Conservation (phyloP, 228 moss, liverwort and hornwort genomes). For the Sphagnum fallax region DNA sequence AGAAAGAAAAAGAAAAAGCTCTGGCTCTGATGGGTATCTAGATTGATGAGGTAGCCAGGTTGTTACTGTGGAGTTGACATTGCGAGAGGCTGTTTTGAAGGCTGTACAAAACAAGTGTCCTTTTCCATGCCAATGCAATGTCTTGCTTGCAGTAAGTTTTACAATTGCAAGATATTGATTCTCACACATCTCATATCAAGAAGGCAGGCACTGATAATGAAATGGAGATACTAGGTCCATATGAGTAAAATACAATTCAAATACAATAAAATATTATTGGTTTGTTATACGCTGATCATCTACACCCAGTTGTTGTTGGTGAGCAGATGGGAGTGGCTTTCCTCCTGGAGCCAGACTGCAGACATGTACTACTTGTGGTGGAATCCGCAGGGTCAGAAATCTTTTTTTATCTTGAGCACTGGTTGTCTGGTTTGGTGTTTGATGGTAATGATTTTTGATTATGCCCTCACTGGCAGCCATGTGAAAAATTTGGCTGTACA, state of each 20-base stretch:
- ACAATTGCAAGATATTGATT: background rate
- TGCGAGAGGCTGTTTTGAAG: slow-evolving; percentile 76
- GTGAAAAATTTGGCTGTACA: too few species aligned
- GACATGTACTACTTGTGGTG: slow-evolving; percentile 62
- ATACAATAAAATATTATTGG: too few species aligned
- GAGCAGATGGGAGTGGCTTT: slow-evolving; percentile 59
- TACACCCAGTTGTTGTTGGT: too few species aligned
- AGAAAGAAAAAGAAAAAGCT: too few species aligned
- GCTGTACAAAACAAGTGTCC: slow-evolving; percentile 60
- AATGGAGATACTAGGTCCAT: too few species aligned
- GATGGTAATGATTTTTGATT: too few species aligned
- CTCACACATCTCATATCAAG: background rate
- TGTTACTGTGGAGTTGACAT: slow-evolving; percentile 47
- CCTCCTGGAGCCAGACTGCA: slow-evolving; percentile 64
- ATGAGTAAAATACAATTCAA: too few species aligned
- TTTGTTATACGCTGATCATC: slow-evolving; percentile 8
- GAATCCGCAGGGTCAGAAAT: slow-evolving; percentile 54
- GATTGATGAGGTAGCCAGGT: slow-evolving; percentile 15
- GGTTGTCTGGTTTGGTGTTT: too few species aligned
- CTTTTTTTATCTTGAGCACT: background rate
- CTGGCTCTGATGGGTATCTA: background rate
- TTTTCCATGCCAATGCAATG: slow-evolving; percentile 60
- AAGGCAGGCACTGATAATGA: background rate
- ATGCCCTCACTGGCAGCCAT: too few species aligned
- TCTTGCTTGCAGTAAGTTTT: slow-evolving; percentile 39